Evolutionary conservation across 83 land plant species (phyloP).

Genomic region (Diphasiastrum complanatum): DNA sequence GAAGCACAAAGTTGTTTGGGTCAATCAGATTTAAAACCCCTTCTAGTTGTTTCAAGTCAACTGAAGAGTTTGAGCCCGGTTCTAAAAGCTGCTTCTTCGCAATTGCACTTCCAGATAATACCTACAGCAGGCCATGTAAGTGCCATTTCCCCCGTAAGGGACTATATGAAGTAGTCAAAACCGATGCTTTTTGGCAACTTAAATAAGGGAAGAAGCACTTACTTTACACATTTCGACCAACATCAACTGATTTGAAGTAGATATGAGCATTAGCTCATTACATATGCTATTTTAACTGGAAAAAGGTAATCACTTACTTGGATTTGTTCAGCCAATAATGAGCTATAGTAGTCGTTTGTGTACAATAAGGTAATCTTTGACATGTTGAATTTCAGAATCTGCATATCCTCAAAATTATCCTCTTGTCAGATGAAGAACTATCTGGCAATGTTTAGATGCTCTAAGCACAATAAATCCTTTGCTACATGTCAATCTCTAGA

Average conservation of each 20-base stretch:
- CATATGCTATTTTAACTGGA: too few relatives aligned
- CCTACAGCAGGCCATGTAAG: neutral
- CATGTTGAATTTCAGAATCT: conserved; percentile 27
- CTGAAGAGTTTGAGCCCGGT: conserved; percentile 11
- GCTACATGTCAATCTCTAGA: too few relatives aligned
- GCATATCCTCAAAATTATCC: too few relatives aligned
- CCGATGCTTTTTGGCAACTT: too few relatives aligned
- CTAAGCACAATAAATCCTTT: too few relatives aligned
- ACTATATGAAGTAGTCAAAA: too few relatives aligned
- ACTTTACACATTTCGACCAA: neutral
- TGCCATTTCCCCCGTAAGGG: too few relatives aligned
- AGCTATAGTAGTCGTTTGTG: conserved; percentile 27
- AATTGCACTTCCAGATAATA: neutral
- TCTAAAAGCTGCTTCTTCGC: conserved; percentile 15
- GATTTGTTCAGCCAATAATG: conserved; percentile 13
- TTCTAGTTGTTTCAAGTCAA: conserved; percentile 10
- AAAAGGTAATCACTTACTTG: conserved; percentile 2
- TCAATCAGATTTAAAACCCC: conserved; percentile 8
- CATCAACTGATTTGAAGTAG: too few relatives aligned
- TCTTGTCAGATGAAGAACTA: too few relatives aligned
- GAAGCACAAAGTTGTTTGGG: conserved; percentile 16
- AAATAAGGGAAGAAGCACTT: too few relatives aligned
- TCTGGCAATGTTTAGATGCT: too few relatives aligned
- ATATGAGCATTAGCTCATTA: too few relatives aligned
- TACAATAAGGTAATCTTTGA: conserved; percentile 13